Conservation (phyloP, 1,139 yeast genomes). For the Blastobotrys malaysiensis region DNA sequence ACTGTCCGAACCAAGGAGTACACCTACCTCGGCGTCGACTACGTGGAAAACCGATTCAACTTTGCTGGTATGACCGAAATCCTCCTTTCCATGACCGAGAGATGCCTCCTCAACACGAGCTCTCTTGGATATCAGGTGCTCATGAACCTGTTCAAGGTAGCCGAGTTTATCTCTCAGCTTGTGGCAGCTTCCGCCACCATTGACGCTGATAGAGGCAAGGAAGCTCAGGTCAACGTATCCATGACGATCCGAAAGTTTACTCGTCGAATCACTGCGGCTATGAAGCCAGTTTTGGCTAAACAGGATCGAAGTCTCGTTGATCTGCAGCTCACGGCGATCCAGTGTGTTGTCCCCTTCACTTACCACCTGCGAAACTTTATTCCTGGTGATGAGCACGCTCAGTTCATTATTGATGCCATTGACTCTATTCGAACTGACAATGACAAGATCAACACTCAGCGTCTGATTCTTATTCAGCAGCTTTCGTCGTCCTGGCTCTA, state of each 20-base stretch:
- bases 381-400: slow-evolving; percentile 26
- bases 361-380: slow-evolving; percentile 21
- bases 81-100: slow-evolving; percentile 20
- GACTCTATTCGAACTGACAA: slow-evolving; percentile 26
- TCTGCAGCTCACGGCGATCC: slow-evolving; percentile 22
- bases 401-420: slow-evolving; percentile 26
- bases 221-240: slow-evolving; percentile 19
- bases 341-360: slow-evolving; percentile 22
- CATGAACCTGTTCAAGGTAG: slow-evolving; percentile 23
- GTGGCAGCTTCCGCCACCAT: slow-evolving; percentile 27
- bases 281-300: slow-evolving; percentile 20
- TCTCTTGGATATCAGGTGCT: slow-evolving; percentile 20
- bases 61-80: slow-evolving; percentile 27
- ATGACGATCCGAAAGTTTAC: slow-evolving; percentile 18
- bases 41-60: slow-evolving; percentile 24
- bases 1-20: slow-evolving; percentile 24
- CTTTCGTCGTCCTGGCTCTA: slow-evolving; percentile 48
- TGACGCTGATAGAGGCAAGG: slow-evolving; percentile 26
- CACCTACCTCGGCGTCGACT: slow-evolving; percentile 26
- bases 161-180: slow-evolving; percentile 26
- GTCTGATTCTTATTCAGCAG: slow-evolving; percentile 55
- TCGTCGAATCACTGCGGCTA: slow-evolving; percentile 22
- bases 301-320: slow-evolving; percentile 22
- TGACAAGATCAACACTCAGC: slow-evolving; percentile 48
- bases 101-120: slow-evolving; percentile 18